phyloP scores from a whole-genome alignment of 768 basidiomycete species.

The Lactarius quietus region DNA sequence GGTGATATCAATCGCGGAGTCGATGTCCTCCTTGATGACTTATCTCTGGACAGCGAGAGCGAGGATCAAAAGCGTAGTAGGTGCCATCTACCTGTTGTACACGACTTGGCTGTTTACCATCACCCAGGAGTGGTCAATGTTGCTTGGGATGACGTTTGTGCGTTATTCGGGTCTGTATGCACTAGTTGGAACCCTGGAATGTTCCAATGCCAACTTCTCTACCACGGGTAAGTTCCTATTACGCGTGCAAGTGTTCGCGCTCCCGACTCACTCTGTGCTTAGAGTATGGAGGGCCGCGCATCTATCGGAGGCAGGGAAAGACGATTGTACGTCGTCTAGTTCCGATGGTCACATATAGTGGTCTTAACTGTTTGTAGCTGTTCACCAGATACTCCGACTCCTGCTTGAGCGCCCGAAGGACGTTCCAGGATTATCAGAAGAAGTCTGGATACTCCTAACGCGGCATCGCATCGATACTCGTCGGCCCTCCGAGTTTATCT shows the following conservation, averaged over 20 bases:
- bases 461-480: slow-evolving; percentile 67
- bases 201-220: slow-evolving; percentile 46
- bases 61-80: slow-evolving; percentile 12
- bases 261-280: background rate
- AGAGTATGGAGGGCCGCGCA: slow-evolving; percentile 35
- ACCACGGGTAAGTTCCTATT: slow-evolving; percentile 60
- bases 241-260: background rate
- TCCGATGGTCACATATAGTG: background rate
- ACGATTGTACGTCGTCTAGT: slow-evolving; percentile 32
- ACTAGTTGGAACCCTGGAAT: slow-evolving; percentile 80
- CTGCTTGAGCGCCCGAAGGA: slow-evolving; percentile 33
- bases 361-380: slow-evolving; percentile 31
- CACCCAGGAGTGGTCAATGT: slow-evolving; percentile 36
- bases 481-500: slow-evolving; percentile 62
- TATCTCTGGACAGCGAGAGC: background rate
- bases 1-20: background rate
- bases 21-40: slow-evolving; percentile 13
- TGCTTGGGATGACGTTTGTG: slow-evolving; percentile 73
- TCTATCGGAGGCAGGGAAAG: slow-evolving; percentile 26
- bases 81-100: slow-evolving; percentile 4
- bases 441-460: slow-evolving; percentile 80
- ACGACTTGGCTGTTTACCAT: slow-evolving; percentile 7
- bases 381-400: slow-evolving; percentile 40
- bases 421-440: slow-evolving; percentile 27
- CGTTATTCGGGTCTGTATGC: slow-evolving; percentile 75